Percentiles rank a stretch among this genome's conserved stretches.
phyloP scores from a whole-genome alignment of 2,329 filamentous ascomycete genomes.

The Davidsoniella eucalypti region DNA sequence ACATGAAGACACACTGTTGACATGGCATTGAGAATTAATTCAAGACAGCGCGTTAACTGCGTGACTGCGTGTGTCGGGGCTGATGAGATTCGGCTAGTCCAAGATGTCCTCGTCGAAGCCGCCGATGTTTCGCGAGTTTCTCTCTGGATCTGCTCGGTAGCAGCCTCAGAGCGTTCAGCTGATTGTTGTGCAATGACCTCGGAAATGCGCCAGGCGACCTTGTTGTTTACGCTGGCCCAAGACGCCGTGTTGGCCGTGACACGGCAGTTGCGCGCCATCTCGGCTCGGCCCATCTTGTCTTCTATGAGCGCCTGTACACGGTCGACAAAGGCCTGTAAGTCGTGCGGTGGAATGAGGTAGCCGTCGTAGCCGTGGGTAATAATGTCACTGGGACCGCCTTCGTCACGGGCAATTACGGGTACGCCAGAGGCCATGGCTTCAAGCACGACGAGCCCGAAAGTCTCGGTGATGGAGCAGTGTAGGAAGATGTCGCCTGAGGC shows the following conservation, averaged over 20 bases:
- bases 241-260: constrained; percentile 44
- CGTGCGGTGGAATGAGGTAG: constrained; percentile 42
- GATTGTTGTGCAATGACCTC: constrained; percentile 31
- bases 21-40: too few species aligned
- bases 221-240: constrained; percentile 57
- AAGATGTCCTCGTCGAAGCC: too few species aligned
- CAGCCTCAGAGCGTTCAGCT: constrained; percentile 10
- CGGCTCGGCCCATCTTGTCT: constrained; percentile 26
- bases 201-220: constrained; percentile 47
- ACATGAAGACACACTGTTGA: constrained; percentile 19
- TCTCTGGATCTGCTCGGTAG: constrained; percentile 18
- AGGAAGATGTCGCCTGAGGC: constrained; percentile 54
- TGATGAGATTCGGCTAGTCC: too few species aligned
- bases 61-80: too few species aligned
- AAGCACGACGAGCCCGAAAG: constrained; percentile 53
- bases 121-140: neutral
- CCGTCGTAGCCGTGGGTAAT: constrained; percentile 42
- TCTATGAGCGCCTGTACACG: constrained; percentile 33
- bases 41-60: too few species aligned
- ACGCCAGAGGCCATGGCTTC: constrained; percentile 57
- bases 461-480: constrained; percentile 56
- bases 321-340: constrained; percentile 40
- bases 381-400: constrained; percentile 53
- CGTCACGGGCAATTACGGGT: constrained; percentile 51
- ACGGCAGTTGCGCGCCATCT: constrained; percentile 33